Base-by-base conservation (phyloP, 2,329 filamentous ascomycete genomes). In the Metarhizium brunneum region DNA sequence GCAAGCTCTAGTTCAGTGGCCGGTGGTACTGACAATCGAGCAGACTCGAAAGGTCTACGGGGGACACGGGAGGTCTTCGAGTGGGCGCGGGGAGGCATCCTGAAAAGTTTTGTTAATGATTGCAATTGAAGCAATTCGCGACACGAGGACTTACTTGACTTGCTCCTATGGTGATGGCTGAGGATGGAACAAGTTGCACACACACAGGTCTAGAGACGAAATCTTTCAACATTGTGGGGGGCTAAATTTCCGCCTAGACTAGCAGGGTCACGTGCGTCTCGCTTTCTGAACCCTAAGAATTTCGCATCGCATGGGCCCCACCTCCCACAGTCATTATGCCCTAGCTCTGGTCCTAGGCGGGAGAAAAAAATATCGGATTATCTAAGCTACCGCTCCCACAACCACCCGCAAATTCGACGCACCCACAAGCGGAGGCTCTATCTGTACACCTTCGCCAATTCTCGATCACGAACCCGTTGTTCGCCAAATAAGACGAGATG, bases 41-140 rank as follows among this genome's bases (percentile, higher is more conserved):
- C 94, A 80, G 92, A 92, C 89, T 97, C 94, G 85, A 96, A 97
- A 74, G 94, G 92, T 82, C 92, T 88, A 80, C 88, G 84, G 73
- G 92, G 92, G 83, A 95, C 91, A 88, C 95, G 96, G 78, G 95
- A 95, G 84, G 94, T 99, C 90, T 99, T 99, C 76, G 88, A 95
- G 83, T 96, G 96, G 70, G 87, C 88, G 75, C 71, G 71, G 58
- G 71, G 71, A 69, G 71, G 67, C 71, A 73, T 73, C 61, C 71
- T 73, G 59, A 57, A 50, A 40, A 2, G 7, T 18, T 6, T 18
- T 63, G 63, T 71, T 65, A 69, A 63, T 66, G 57, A 53, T 57
- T 45, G 58, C 43, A 51, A 51, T 55, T 54, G 43, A 47, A 53
- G 48, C 50, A 54, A 56, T 57, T 50, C 50, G 50, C 50, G 59